Percentiles rank a stretch among this genome's conserved stretches.
phyloP scores from a whole-genome alignment of 495 filamentous ascomycete genomes.

The Immersiella caudata region DNA sequence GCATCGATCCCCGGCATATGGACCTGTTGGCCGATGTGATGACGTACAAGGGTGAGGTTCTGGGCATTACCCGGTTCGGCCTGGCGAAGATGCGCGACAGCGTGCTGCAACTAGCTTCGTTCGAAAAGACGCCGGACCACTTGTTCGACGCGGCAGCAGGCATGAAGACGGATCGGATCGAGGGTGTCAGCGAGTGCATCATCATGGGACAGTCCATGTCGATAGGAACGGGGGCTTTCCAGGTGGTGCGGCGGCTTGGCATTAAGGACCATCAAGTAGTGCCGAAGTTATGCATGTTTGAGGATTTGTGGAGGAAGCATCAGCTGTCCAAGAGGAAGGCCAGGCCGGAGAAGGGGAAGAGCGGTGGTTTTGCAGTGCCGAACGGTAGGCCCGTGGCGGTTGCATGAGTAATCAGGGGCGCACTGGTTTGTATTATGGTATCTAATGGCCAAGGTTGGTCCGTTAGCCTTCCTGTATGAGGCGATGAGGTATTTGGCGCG shows the following conservation, averaged over 20 bases:
- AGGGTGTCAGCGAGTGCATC: conserved; percentile 95
- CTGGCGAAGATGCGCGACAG: conserved; percentile 96
- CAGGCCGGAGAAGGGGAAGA: conserved; percentile 24
- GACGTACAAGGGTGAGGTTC: conserved; percentile 97
- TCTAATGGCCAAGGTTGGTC: not conserved
- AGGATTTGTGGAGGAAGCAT: conserved; percentile 66
- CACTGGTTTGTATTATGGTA: too few relatives aligned
- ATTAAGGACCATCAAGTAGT: conserved; percentile 66
- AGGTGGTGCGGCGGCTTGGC: conserved; percentile 76
- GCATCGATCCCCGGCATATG: conserved; percentile 98
- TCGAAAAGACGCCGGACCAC: conserved; percentile 98
- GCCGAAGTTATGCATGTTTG: conserved; percentile 70
- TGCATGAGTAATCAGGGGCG: not conserved
- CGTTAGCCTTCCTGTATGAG: too few relatives aligned
- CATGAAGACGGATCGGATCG: conserved; percentile 85
- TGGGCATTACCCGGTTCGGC: conserved; percentile 97
- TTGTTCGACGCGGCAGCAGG: conserved; percentile 91
- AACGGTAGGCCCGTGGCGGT: not conserved
- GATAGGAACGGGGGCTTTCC: conserved; percentile 88
- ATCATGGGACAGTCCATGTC: conserved; percentile 96
- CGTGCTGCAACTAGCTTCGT: conserved; percentile 91
- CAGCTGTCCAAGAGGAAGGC: conserved; percentile 40
- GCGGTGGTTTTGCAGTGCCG: conserved; percentile 14
- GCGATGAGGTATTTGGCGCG: not conserved
- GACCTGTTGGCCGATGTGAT: conserved; percentile 97